Base-by-base conservation (phyloP, 1,139 yeast species). In the Nakaseomyces kungkrabaensis region DNA sequence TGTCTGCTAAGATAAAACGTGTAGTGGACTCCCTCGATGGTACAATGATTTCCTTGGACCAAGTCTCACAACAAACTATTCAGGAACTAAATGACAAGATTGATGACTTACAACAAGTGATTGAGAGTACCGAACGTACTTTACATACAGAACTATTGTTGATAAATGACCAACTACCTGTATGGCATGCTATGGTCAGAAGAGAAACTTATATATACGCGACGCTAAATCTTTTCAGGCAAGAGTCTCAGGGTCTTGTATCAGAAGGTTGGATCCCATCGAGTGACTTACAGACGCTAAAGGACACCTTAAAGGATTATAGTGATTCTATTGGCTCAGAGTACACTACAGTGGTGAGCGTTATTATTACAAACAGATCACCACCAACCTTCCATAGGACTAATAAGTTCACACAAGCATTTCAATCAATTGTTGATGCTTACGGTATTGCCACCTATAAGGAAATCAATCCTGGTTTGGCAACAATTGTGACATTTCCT, bases 181-280 rank as follows among this genome's bases (percentile, higher is more conserved):
- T 71, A 50, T 85, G 92, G 90, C 77, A 81, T 76, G 79, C 78
- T 52, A 72, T 76, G n/a, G 70, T 83, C 48, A 82, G 79, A 50
- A 72, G 85, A 56, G 95, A 85, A 66, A 83, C 82, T 61, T 80
- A 84, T 4, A 83, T 85, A 26, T 82, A 79, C 62, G 72, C 76
- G 37, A 74, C 83, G 8, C 74, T 85, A 78, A 85, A 85, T 65
- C 68, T 71, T 41, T 83, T 87, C 62, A 81, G 79, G 63, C 80
- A 78, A 59, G 89, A 82, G 60, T 73, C 76, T 46, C 74, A 79
- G 31, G 79, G 90, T 29, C 72, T 85, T 54, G 74, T 83, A 44
- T 86, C 83, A 13, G 92, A 85, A 71, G 94, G 92, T 33, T 85
- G 94, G 94, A 72, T 82, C 13, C 92, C 94, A 50, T 72, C 77